Base-by-base conservation (phyloP, 176 grass and related monocot species). In the Eleusine indica region DNA sequence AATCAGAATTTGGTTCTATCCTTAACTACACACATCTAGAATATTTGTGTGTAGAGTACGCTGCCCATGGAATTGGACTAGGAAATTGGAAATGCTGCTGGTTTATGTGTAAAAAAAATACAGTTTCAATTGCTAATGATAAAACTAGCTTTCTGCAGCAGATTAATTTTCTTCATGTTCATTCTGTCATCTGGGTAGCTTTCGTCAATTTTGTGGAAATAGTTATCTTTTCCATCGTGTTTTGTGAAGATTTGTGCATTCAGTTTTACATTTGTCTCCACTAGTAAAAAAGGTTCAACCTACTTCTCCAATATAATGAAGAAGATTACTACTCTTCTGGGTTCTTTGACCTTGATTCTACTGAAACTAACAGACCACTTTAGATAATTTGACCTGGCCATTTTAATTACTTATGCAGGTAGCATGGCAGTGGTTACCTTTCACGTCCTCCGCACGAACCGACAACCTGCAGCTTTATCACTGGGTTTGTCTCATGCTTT, bases 401-500 rank as follows among this genome's bases (percentile, higher is more conserved):
- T 82, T 21, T 72, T 29, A 49, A 88, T 66, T 84, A 61, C 65
- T 28, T 93, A 28, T 85, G 77, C 93, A 98, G 96, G 87, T 98
- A 35, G 42, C 91, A 78, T 98, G 96, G 96, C 87, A 85, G 78
- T 98, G 96, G 96, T 84, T 96, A 77, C 87, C 96, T 80, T 98
- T 98, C 85, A 94, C 89, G 14, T 95, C 96, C 41, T 94, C 93
- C 32, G 93, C 96, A 25, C 87, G 96, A 73, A 73, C 89, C 40
- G 96, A 98, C 81, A 94, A 85, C 47, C 83, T 98, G 78, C 93
- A 96, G 73, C 89, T 98, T 14, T 98, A 83, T 78, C 96, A 98
- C 71, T 98, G 96, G 96, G 96, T 98, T 75, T 86, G 85, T 83
- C 63, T 74, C 52, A 66, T 74, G 56, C 28, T 77, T 85, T 47